Percentiles rank a stretch among this genome's conserved stretches.
These are phyloP conservation scores for Solanum piurae DNA, from an alignment of 257 asterid species.

Conservation along the genomic window DNA sequence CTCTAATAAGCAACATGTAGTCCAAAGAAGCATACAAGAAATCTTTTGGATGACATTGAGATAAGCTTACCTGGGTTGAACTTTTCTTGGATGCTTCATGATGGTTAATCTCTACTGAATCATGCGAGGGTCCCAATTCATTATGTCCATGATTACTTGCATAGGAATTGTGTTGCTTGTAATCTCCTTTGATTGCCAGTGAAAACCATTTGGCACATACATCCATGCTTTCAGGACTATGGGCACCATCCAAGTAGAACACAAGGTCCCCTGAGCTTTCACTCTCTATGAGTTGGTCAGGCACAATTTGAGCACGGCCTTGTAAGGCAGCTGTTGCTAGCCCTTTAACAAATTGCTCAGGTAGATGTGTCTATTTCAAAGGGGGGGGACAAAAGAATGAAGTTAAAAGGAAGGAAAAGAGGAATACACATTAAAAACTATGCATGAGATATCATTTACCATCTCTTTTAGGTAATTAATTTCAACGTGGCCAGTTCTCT, in stretches of 20 bases:
- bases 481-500: slow-evolving; percentile 71
- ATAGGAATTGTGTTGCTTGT: slow-evolving; percentile 8
- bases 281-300: slow-evolving; percentile 55
- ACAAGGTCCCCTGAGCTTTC: slow-evolving; percentile 61
- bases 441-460: slow-evolving; percentile 35
- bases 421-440: not conserved
- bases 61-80: slow-evolving; percentile 35
- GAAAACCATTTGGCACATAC: slow-evolving; percentile 94
- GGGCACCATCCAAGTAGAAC: slow-evolving; percentile 96
- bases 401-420: not conserved
- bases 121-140: slow-evolving; percentile 12
- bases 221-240: slow-evolving; percentile 99
- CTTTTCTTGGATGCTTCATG: slow-evolving; percentile 14
- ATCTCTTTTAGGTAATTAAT: slow-evolving; percentile 57
- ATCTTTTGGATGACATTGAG: not conserved
- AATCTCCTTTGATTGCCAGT: slow-evolving; percentile 47
- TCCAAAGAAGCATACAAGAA: not conserved
- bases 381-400: not conserved
- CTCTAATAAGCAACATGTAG: not conserved
- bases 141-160: slow-evolving; percentile 9
- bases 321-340: slow-evolving; percentile 63
- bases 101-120: slow-evolving; percentile 11
- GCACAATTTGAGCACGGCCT: slow-evolving; percentile 93
- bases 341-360: slow-evolving; percentile 81
- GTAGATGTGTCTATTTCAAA: slow-evolving; percentile 57